These are phyloP conservation scores for Mycena pura DNA, from an alignment of 768 basidiomycete genomes.

Conservation along the genomic window DNA sequence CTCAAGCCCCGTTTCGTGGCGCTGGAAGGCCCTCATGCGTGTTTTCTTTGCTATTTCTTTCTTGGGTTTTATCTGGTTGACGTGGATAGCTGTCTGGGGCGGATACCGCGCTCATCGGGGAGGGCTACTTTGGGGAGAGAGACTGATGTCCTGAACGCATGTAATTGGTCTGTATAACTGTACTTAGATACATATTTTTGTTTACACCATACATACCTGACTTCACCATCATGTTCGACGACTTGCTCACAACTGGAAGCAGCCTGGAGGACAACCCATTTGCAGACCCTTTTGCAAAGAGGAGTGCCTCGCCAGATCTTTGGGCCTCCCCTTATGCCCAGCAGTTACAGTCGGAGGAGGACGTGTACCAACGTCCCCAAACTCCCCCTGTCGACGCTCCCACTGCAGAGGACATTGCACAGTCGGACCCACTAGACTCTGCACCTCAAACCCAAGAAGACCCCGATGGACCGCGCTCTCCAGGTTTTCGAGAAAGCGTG, in stretches of 20 bases:
- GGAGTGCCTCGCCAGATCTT: slow-evolving; percentile 76
- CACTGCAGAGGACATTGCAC: slow-evolving; percentile 35
- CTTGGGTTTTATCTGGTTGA: slow-evolving; percentile 62
- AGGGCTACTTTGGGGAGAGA: slow-evolving; percentile 80
- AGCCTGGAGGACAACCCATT: slow-evolving; percentile 80
- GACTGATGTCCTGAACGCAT: slow-evolving; percentile 66
- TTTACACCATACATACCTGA: background rate
- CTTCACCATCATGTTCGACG: slow-evolving; percentile 70
- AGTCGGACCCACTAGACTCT: slow-evolving; percentile 51
- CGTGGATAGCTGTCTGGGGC: slow-evolving; percentile 67
- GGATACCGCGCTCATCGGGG: slow-evolving; percentile 78
- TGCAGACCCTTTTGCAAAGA: slow-evolving; percentile 71
- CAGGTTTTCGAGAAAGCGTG: slow-evolving; percentile 64
- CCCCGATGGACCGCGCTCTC: slow-evolving; percentile 33
- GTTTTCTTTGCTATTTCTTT: slow-evolving; percentile 63
- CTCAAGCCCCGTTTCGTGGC: slow-evolving; percentile 72
- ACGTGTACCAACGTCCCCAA: slow-evolving; percentile 18
- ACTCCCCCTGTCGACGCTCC: slow-evolving; percentile 27
- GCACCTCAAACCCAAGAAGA: slow-evolving; percentile 41
- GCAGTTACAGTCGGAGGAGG: slow-evolving; percentile 29
- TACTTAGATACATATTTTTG: slow-evolving; percentile 1
- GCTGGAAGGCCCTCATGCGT: slow-evolving; percentile 72
- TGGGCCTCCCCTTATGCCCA: slow-evolving; percentile 69
- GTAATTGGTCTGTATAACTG: slow-evolving; percentile 4
- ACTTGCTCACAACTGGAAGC: slow-evolving; percentile 66